Base-by-base conservation (phyloP, 768 basidiomycete species). In the Myochromella boudieri region DNA sequence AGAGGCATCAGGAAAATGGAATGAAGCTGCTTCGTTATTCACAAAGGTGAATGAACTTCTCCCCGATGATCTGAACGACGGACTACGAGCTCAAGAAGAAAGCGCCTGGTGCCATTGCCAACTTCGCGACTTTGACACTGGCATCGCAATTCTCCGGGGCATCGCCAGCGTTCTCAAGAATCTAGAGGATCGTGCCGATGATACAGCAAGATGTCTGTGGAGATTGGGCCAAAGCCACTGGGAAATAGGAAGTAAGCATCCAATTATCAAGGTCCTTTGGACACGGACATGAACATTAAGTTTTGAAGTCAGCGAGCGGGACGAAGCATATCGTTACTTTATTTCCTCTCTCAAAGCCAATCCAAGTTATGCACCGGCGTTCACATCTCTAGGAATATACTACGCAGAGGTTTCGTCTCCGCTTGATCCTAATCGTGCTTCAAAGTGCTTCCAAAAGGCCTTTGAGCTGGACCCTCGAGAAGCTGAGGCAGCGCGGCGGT, bases 401-500 rank as follows among this genome's bases (percentile, higher is more conserved):
- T 98, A 98, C 64, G 67, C 78, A 15, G 86, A 93, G 32, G 73
- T 70, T 47, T 69, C 78, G 3, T 67, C 71, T 9, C 91, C 92
- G 0, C 80, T 85, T 0, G 95, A 98, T 65, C 84, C 82, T 18
- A 79, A 80, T 5, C 82, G 95, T 28, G 89, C 95, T 0, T 87
- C 90, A 3, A 95, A 94, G 62, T 98, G 95, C 62, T 97, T 95
- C 66, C 94, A 98, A 59, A 97, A 95, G 60, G 97, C 95, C 0
- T 97, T 99, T 57, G 97, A 98, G 64, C 81, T 98, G 4, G 95
- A 98, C 67, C 79, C 93, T 2, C 78, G 87, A 12, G 91, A 99
- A 66, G 82, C 77, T 9, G 82, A 87, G 17, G 93, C 97, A 1
- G 97, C 95, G 0, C 75, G 78, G 42, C 75, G 84, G 46, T 75